Conservation (phyloP, 2,329 filamentous ascomycete species). For the Aspergillus calidoustus region DNA sequence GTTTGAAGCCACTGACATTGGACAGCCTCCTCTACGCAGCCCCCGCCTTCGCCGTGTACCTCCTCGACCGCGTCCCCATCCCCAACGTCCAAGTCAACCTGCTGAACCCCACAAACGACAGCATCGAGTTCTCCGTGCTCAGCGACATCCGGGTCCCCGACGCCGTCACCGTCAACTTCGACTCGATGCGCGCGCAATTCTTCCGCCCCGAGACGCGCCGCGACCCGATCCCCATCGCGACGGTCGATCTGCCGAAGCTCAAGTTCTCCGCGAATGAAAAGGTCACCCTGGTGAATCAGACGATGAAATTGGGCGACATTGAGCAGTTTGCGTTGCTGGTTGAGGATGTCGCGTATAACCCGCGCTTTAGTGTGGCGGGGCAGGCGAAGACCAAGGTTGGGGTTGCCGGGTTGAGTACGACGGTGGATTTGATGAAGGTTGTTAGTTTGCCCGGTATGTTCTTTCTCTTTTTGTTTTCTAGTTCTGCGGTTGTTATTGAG, state of each 20-base stretch:
- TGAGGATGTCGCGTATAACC: conserved; percentile 13
- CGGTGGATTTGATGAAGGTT: conserved; percentile 11
- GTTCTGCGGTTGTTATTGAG: too few species aligned
- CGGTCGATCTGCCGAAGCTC: conserved; percentile 3
- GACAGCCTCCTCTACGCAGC: conserved; percentile 11
- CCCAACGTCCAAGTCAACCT: conserved; percentile 10
- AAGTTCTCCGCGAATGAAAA: conserved; percentile 1
- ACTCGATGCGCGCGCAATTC: conserved; percentile 9
- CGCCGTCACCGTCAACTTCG: neutral
- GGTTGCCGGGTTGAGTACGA: neutral
- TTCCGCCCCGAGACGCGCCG: conserved; percentile 3
- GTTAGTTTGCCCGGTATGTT: conserved; percentile 8
- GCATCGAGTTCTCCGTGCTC: conserved; percentile 14
- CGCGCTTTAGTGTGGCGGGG: conserved; percentile 3
- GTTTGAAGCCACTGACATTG: neutral
- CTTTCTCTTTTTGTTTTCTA: neutral
- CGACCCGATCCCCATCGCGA: conserved; percentile 9
- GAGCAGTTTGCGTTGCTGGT: conserved; percentile 11
- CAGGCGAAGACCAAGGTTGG: conserved; percentile 9
- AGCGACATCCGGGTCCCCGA: conserved; percentile 13
- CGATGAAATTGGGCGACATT: neutral
- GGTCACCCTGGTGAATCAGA: conserved; percentile 6
- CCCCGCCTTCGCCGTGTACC: conserved; percentile 14
- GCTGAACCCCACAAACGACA: conserved; percentile 14
- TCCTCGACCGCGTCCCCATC: conserved; percentile 12